These are phyloP conservation scores for Garcia nutans DNA, from an alignment of 345 rosid genomes.

Conservation along the genomic window DNA sequence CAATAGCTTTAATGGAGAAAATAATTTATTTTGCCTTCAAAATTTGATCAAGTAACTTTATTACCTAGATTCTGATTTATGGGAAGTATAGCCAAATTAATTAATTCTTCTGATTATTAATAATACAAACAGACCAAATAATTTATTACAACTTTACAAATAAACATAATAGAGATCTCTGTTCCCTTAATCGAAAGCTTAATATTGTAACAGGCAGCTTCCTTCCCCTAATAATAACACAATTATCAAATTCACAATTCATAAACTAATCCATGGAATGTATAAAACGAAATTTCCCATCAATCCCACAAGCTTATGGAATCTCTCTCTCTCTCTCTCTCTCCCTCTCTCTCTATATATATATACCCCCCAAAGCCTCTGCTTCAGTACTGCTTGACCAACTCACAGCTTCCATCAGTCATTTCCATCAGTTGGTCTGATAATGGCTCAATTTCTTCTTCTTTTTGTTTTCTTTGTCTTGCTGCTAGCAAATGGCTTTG, in stretches of 20 bases:
- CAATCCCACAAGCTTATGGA: slow-evolving; percentile 21
- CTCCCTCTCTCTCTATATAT: slow-evolving; percentile 19
- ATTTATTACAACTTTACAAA: slow-evolving; percentile 24
- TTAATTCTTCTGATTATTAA: no score
- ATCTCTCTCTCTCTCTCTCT: slow-evolving; percentile 18
- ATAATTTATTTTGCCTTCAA: not conserved
- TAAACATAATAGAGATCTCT: slow-evolving; percentile 39
- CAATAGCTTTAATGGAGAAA: not conserved
- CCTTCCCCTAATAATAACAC: not conserved
- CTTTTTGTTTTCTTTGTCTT: slow-evolving; percentile 30
- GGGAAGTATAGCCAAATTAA: slow-evolving; percentile 1
- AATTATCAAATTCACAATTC: not conserved
- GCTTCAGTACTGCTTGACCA: not conserved
- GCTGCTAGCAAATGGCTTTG: slow-evolving; percentile 21
- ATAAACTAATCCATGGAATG: slow-evolving; percentile 22
- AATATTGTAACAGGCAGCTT: slow-evolving; percentile 22
- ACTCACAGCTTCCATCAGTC: slow-evolving; percentile 7
- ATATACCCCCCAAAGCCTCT: not conserved
- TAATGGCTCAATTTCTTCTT: slow-evolving; percentile 31
- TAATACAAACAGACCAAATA: no score
- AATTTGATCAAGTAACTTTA: slow-evolving; percentile 3
- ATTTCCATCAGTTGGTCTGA: not conserved
- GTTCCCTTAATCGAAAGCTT: slow-evolving; percentile 32
- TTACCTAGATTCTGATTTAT: slow-evolving; percentile 11
- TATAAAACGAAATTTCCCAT: slow-evolving; percentile 42